Percentiles rank a stretch among this genome's conserved stretches.
These are phyloP conservation scores for Inonotus hispidus DNA, from an alignment of 1,284 basidiomycete genomes.

Conservation along the genomic window DNA sequence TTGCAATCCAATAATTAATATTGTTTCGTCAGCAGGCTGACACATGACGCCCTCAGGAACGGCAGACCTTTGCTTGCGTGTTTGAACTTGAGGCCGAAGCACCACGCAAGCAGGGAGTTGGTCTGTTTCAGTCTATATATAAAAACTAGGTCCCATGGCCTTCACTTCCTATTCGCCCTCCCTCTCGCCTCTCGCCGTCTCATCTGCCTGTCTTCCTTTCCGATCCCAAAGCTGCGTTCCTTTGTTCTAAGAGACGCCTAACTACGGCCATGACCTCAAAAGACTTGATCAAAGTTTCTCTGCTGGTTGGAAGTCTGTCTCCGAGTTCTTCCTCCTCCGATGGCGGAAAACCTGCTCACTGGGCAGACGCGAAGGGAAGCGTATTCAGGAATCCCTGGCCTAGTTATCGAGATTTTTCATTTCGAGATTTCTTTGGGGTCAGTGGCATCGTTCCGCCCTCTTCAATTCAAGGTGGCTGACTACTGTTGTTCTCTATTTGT, in stretches of 20 bases:
- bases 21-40: too few relatives aligned
- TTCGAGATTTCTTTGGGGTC: conserved; percentile 21
- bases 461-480: not conserved
- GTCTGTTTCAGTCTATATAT: too few relatives aligned
- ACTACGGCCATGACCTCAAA: not conserved
- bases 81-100: not conserved
- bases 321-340: not conserved
- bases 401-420: conserved; percentile 26
- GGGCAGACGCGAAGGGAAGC: conserved; percentile 24
- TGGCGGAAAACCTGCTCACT: conserved; percentile 22
- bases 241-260: not conserved
- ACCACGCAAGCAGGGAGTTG: not conserved
- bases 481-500: not conserved
- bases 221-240: not conserved
- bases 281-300: not conserved
- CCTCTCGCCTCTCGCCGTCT: not conserved
- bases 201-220: not conserved
- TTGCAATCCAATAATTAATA: too few relatives aligned
- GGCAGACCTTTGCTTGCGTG: too few relatives aligned
- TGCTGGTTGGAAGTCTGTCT: not conserved
- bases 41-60: too few relatives aligned
- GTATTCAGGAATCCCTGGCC: conserved; percentile 41
- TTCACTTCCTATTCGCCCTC: not conserved
- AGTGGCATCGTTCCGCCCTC: not conserved
- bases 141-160: too few relatives aligned